These are phyloP conservation scores for Neocatenulostroma microsporum DNA, from an alignment of 2,329 filamentous ascomycete genomes.

Conservation along the genomic window DNA sequence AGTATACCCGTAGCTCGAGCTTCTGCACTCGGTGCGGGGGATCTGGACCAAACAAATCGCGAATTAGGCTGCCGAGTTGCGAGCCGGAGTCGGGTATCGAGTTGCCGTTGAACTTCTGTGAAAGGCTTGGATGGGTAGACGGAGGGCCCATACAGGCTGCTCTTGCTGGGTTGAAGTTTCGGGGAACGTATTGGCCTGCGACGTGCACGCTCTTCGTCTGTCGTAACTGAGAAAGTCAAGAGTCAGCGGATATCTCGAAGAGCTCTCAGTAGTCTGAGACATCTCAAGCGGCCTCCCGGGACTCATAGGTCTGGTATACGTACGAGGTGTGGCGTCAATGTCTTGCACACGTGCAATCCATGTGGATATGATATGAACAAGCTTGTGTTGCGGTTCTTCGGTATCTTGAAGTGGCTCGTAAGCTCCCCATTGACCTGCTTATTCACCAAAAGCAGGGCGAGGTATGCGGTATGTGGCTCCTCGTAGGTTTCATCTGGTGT, in stretches of 20 bases:
- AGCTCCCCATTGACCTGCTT: conserved; percentile 31
- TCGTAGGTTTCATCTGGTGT: conserved; percentile 8
- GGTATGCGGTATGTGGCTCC: conserved; percentile 10
- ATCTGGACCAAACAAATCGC: conserved; percentile 24
- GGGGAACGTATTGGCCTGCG: conserved; percentile 31
- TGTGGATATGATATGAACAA: conserved; percentile 36
- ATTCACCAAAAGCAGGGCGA: conserved; percentile 19
- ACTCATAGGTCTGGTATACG: too few species aligned
- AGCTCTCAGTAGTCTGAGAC: too few species aligned
- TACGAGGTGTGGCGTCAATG: conserved; percentile 33
- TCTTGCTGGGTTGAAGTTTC: conserved; percentile 12
- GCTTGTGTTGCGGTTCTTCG: conserved; percentile 27
- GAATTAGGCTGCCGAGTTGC: conserved; percentile 29
- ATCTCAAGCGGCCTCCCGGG: too few species aligned
- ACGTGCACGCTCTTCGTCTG: conserved; percentile 36
- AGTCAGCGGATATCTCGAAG: too few species aligned
- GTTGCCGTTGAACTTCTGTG: conserved; percentile 16
- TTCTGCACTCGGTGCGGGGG: conserved; percentile 21
- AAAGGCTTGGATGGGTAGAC: conserved; percentile 5
- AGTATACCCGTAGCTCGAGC: conserved; percentile 35
- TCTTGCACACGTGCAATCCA: conserved; percentile 34
- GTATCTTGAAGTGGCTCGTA: conserved; percentile 26
- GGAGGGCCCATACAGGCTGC: conserved; percentile 13
- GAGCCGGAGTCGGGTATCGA: conserved; percentile 18
- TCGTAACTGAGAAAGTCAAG: too few species aligned